phyloP scores from a whole-genome alignment of 495 filamentous ascomycete species.

The Lasiosphaeria ovina region DNA sequence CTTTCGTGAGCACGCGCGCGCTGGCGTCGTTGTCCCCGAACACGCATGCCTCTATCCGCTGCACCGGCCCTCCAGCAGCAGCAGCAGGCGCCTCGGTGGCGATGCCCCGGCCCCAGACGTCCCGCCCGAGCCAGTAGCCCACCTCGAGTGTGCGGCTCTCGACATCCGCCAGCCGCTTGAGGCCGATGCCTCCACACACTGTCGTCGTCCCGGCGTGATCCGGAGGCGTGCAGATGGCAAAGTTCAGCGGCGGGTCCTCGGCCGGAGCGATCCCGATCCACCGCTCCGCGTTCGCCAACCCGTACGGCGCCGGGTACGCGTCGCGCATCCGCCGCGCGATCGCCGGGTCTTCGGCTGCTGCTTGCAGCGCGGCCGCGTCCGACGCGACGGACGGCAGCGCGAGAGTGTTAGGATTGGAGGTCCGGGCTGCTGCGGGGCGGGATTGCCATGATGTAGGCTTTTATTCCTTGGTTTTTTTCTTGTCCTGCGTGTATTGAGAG shows the following conservation, averaged over 20 bases:
- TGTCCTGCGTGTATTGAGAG: neutral
- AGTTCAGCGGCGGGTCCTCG: constrained; percentile 19
- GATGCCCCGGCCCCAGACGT: constrained; percentile 40
- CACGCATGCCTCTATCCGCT: constrained; percentile 34
- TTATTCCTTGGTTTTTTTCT: too few relatives aligned
- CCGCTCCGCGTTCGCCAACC: constrained; percentile 25
- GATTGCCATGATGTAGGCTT: neutral
- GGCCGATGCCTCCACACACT: constrained; percentile 32
- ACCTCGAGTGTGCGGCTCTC: constrained; percentile 36
- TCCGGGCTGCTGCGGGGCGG: neutral
- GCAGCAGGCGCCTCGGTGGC: constrained; percentile 25
- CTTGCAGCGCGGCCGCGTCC: constrained; percentile 29
- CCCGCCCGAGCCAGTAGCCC: constrained; percentile 39
- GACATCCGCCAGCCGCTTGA: constrained; percentile 26
- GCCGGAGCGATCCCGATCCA: constrained; percentile 24
- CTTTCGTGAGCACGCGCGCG: constrained; percentile 32
- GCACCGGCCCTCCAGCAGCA: constrained; percentile 12
- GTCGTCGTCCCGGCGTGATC: constrained; percentile 16
- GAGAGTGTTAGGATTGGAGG: constrained; percentile 14
- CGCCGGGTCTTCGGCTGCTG: constrained; percentile 29
- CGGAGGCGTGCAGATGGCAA: constrained; percentile 31
- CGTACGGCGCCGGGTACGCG: constrained; percentile 39
- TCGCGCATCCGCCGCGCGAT: constrained; percentile 36
- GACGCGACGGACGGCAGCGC: constrained; percentile 17
- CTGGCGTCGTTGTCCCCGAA: constrained; percentile 36